Conservation (phyloP, 331 rosid genomes). For the Malus hybrid region DNA sequence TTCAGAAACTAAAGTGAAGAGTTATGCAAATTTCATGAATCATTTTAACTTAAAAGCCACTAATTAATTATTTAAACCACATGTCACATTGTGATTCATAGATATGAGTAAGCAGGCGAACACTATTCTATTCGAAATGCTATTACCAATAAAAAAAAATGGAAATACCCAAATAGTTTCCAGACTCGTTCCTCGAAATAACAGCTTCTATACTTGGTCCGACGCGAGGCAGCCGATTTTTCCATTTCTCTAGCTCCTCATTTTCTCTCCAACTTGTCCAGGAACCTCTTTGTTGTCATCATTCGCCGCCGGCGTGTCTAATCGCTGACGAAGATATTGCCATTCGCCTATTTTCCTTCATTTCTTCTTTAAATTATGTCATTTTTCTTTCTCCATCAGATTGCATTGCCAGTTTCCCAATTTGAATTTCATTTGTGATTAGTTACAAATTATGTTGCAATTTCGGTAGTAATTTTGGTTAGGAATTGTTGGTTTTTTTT, state of each 20-base stretch:
- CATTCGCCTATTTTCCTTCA: not conserved
- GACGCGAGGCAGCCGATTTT: not conserved
- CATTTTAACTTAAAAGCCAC: too few relatives aligned
- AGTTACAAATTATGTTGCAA: not conserved
- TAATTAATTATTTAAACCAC: too few relatives aligned
- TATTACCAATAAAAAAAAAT: not conserved
- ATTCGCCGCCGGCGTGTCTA: not conserved
- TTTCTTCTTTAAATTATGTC: not conserved
- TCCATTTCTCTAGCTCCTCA: not conserved
- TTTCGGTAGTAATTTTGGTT: not conserved
- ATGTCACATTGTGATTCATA: not conserved
- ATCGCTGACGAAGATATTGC: not conserved
- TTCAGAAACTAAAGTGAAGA: rapidly evolving
- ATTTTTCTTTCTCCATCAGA: not conserved
- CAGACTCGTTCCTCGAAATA: not conserved
- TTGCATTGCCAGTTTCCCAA: not conserved
- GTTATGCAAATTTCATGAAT: too few relatives aligned
- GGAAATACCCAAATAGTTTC: not conserved
- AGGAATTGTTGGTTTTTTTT: not conserved
- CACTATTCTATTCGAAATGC: too few relatives aligned
- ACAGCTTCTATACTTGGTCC: not conserved
- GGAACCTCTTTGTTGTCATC: not conserved
- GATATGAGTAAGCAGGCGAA: not conserved
- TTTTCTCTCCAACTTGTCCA: not conserved
- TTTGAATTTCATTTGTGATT: not conserved